phyloP scores from a whole-genome alignment of 2,329 filamentous ascomycete genomes.

The Penicillium vulpinum region DNA sequence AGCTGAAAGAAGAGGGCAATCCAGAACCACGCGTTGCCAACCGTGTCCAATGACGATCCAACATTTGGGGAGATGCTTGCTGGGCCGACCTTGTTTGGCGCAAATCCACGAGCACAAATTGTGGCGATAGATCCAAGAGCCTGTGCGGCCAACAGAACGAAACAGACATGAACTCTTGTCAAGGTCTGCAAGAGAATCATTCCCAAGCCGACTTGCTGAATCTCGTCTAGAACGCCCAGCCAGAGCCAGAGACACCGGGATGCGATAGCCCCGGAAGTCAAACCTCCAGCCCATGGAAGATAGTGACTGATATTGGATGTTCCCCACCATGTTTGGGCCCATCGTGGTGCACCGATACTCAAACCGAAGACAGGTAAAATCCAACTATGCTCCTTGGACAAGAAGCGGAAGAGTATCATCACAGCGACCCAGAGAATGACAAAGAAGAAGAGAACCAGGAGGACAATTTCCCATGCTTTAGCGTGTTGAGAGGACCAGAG shows the following conservation, averaged over 20 bases:
- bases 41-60: constrained; percentile 46
- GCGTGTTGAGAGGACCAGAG: constrained; percentile 60
- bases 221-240: constrained; percentile 64
- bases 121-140: constrained; percentile 62
- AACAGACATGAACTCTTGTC: constrained; percentile 64
- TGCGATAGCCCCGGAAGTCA: constrained; percentile 55
- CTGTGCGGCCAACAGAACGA: constrained; percentile 61
- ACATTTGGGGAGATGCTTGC: constrained; percentile 63
- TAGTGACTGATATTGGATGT: constrained; percentile 61
- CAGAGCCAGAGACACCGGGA: constrained; percentile 64
- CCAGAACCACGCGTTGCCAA: constrained; percentile 61
- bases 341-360: constrained; percentile 63
- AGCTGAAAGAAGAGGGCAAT: constrained; percentile 59
- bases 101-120: constrained; percentile 61
- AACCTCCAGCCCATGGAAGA: constrained; percentile 59
- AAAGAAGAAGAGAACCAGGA: constrained; percentile 52
- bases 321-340: constrained; percentile 68
- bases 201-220: constrained; percentile 66
- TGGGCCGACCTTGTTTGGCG: constrained; percentile 62
- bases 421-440: constrained; percentile 57
- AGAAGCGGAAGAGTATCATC: constrained; percentile 51
- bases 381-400: constrained; percentile 65
- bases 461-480: constrained; percentile 56
- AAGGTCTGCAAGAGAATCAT: constrained; percentile 67
- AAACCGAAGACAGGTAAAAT: constrained; percentile 67